Conservation (phyloP, 306 rosid species). For the Astragalus membranaceus region DNA sequence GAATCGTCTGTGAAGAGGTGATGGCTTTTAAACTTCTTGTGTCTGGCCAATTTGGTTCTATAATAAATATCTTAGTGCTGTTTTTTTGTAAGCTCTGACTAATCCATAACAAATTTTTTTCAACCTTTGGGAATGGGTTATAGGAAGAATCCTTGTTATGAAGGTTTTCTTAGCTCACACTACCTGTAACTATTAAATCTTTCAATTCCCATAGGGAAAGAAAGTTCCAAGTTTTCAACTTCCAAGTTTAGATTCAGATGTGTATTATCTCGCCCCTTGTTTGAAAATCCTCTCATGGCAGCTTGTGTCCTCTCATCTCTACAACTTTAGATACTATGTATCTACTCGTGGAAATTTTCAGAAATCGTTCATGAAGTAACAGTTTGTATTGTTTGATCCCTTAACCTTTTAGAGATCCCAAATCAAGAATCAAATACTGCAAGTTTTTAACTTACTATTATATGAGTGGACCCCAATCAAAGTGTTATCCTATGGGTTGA, state of each 20-base stretch:
- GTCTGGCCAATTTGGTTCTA: background rate
- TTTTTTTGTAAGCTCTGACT: background rate
- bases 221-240: background rate
- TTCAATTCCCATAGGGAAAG: background rate
- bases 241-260: background rate
- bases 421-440: background rate
- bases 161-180: background rate
- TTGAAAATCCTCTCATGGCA: background rate
- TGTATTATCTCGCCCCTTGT: background rate
- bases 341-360: background rate
- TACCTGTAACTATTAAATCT: background rate
- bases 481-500: background rate
- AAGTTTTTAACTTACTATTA: background rate
- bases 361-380: background rate
- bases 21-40: conserved; percentile 3
- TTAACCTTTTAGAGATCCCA: background rate
- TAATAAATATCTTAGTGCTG: conserved; percentile 1
- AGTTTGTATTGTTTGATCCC: background rate
- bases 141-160: background rate
- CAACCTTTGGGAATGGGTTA: background rate
- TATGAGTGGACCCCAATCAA: background rate
- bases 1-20: conserved; percentile 87
- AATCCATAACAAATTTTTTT: background rate
- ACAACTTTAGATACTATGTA: background rate
- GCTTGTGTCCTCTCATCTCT: background rate